Conservation (phyloP, 2,329 filamentous ascomycete genomes). For the Cadophora sp. region DNA sequence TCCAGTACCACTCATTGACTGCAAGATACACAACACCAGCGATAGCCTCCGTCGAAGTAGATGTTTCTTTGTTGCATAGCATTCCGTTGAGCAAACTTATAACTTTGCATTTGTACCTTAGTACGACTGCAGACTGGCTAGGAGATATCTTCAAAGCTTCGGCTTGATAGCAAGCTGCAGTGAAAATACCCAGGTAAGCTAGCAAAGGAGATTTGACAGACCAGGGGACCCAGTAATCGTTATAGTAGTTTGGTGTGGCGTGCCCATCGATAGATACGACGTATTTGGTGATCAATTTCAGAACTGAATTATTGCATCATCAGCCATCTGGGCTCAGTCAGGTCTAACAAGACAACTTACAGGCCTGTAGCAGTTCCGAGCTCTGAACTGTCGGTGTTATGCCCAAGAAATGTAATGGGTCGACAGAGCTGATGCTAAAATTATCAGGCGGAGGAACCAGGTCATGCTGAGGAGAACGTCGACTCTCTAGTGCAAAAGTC, state of each 20-base stretch:
- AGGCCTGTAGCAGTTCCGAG: constrained; percentile 56
- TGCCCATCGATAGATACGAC: constrained; percentile 58
- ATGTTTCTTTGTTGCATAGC: constrained; percentile 46
- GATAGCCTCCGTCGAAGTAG: constrained; percentile 55
- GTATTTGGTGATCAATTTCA: constrained; percentile 58
- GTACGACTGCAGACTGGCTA: constrained; percentile 23
- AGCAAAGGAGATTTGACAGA: constrained; percentile 58
- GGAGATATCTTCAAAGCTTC: constrained; percentile 55
- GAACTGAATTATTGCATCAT: constrained; percentile 42
- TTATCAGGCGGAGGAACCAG: neutral
- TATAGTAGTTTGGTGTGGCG: constrained; percentile 55
- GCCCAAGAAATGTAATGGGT: constrained; percentile 51
- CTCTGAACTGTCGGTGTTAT: constrained; percentile 53
- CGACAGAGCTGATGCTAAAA: constrained; percentile 43
- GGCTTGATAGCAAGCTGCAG: constrained; percentile 58
- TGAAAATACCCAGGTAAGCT: constrained; percentile 56
- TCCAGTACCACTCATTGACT: constrained; percentile 62
- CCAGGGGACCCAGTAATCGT: constrained; percentile 52
- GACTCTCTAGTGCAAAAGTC: neutral
- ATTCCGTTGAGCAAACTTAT: constrained; percentile 56
- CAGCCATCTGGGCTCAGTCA: neutral
- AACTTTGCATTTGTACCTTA: constrained; percentile 43
- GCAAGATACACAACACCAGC: constrained; percentile 57
- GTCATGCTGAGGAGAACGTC: neutral
- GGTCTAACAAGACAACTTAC: constrained; percentile 45